Percentiles rank a stretch among this genome's conserved stretches.
Evolutionary conservation across 441 rosid genomes (phyloP).

Genomic region (Syzygium syzygioides): DNA sequence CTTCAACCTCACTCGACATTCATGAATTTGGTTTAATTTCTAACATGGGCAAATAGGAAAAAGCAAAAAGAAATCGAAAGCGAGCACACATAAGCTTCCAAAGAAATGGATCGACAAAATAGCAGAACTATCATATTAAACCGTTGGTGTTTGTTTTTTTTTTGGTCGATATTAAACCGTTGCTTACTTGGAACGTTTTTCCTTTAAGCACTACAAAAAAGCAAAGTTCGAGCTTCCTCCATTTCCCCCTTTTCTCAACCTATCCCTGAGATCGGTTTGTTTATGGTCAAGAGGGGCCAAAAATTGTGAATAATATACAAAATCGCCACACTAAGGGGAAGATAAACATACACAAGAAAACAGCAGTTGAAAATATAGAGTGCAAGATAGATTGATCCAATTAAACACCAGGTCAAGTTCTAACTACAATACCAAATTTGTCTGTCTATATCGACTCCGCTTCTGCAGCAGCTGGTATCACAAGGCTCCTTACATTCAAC

Average conservation of each 20-base stretch:
- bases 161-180: not conserved
- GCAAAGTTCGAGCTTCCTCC: not conserved
- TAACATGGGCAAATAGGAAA: not conserved
- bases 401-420: slow-evolving; percentile 57
- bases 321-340: not conserved
- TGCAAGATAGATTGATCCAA: not conserved
- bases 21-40: no score
- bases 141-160: not conserved
- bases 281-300: not conserved
- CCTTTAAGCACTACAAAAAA: not conserved
- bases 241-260: not conserved
- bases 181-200: not conserved
- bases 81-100: not conserved
- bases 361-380: not conserved
- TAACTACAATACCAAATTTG: slow-evolving; percentile 71
- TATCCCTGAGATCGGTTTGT: not conserved
- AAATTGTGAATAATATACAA: not conserved
- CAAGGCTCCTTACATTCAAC: slow-evolving; percentile 59
- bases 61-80: not conserved
- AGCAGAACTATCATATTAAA: not conserved
- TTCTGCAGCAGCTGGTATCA: slow-evolving; percentile 88
- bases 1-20: no score
- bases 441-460: slow-evolving; percentile 87
- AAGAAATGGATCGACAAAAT: not conserved
- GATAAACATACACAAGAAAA: not conserved